Base-by-base conservation (phyloP, 129 eudicot species). In the Saussurea involucrata region DNA sequence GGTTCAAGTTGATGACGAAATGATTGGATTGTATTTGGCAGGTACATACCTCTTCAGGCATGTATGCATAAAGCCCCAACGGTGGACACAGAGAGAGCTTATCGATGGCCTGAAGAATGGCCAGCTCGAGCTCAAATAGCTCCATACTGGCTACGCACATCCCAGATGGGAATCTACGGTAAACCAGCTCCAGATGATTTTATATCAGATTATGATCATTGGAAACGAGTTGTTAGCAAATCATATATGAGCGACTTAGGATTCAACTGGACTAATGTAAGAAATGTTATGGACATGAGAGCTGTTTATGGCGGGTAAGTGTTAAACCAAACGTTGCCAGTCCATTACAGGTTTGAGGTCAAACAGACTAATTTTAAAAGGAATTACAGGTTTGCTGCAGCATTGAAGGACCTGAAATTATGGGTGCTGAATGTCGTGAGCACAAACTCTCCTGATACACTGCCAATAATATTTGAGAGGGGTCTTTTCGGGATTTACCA, bases 201-300 rank as follows among this genome's bases (percentile, higher is more conserved):
- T 77, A 69, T 33, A 63, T 71, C 87, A 84, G 97, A 94, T 67
- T 84, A 85, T 76, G 82, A 91, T 32, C 92, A 94, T 36, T 94
- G 98, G 98, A 74, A 89, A 77, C 69, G 69, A 12, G 85, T 89
- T 77, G 90, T 94, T 57, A 82, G 80, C 76, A 89, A 85, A 57
- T 29, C 83, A 18, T 94, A 94, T 70, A 82, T 83, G 66, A 84
- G 22, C 40, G 92, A 86, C 53, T 66, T 94, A 12, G 97, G 98
- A 22, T 88, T 94, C 78, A 91, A 80, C 76, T 93, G 97, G 98
- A 76, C 89, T 12, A 72, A 83, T 69, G 90, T 91, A 74, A 89
- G 98, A 80, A 94, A 94, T 57, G 84, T 91, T 42, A 91, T 94
- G 97, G 98, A 94, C 83, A 89, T 94, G 97, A 87, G 92, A 81